Percentiles rank a stretch among this genome's conserved stretches.
Evolutionary conservation across 2,329 filamentous ascomycete species (phyloP).

Genomic region (Orbilia oligospora): DNA sequence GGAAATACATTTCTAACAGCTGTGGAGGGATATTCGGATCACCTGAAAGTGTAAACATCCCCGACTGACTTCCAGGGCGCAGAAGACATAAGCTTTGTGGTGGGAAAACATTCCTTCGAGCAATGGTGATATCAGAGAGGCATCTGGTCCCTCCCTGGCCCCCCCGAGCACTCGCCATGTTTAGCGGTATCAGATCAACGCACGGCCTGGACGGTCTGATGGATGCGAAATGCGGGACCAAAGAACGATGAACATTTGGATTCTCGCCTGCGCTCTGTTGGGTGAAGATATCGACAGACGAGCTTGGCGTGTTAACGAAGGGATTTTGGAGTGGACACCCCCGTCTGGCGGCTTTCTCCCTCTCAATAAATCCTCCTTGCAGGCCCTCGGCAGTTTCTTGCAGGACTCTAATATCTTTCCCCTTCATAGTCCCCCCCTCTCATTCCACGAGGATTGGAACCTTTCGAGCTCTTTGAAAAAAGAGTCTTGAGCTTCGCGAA

Average conservation of each 20-base stretch:
- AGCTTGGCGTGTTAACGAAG: constrained; percentile 2
- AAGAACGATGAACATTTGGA: neutral
- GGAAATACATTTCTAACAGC: constrained; percentile 19
- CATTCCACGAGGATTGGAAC: neutral
- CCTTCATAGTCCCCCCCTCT: constrained; percentile 22
- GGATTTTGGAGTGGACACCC: neutral
- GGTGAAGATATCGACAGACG: neutral
- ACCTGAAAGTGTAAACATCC: neutral
- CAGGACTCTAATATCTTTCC: constrained; percentile 25
- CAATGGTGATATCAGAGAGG: neutral
- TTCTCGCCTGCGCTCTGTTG: neutral
- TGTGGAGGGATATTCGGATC: neutral
- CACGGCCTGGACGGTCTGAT: neutral
- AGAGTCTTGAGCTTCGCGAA: constrained; percentile 4
- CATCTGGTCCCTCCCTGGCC: neutral
- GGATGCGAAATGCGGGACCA: constrained; percentile 32
- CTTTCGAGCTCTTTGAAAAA: constrained; percentile 8
- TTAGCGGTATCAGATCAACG: neutral
- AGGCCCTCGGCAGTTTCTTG: constrained; percentile 36
- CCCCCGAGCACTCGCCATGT: neutral
- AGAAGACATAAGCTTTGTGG: constrained; percentile 30
- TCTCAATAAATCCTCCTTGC: constrained; percentile 34
- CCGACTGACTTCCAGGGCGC: neutral
- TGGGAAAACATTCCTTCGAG: neutral
- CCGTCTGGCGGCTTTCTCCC: neutral